These are phyloP conservation scores for Boletus rubroflammeus DNA, from an alignment of 768 basidiomycete species.

Conservation along the genomic window DNA sequence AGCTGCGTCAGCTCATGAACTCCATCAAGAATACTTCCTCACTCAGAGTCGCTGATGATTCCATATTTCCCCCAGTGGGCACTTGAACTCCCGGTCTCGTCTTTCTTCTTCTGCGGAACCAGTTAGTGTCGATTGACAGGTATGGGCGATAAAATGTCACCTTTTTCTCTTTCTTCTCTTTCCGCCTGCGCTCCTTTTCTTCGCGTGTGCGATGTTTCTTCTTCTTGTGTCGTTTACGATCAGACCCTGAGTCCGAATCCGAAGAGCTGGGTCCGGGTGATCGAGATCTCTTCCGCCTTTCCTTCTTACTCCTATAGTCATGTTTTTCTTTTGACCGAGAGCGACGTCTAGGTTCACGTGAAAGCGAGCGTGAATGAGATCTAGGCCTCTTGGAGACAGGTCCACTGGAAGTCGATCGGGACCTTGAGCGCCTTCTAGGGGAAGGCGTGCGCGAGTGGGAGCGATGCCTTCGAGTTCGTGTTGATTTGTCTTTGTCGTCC, in stretches of 20 bases:
- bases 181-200: slow-evolving; percentile 52
- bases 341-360: slow-evolving; percentile 25
- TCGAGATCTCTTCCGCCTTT: slow-evolving; percentile 32
- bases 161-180: slow-evolving; percentile 71
- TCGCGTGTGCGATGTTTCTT: slow-evolving; percentile 45
- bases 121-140: neutral
- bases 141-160: slow-evolving; percentile 30
- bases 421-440: slow-evolving; percentile 20
- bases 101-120: slow-evolving; percentile 53
- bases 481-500: slow-evolving; percentile 7
- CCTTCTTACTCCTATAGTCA: slow-evolving; percentile 21
- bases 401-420: slow-evolving; percentile 26
- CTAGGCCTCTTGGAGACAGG: slow-evolving; percentile 11
- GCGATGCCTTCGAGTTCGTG: slow-evolving; percentile 2
- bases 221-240: slow-evolving; percentile 39
- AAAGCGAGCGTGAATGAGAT: slow-evolving; percentile 26
- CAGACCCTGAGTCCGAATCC: slow-evolving; percentile 31
- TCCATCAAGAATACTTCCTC: slow-evolving; percentile 26
- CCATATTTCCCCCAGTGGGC: slow-evolving; percentile 90
- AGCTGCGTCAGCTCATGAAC: slow-evolving; percentile 12
- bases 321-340: slow-evolving; percentile 36
- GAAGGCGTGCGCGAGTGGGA: slow-evolving; percentile 26
- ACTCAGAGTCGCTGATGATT: slow-evolving; percentile 83
- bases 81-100: slow-evolving; percentile 41
- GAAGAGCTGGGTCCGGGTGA: slow-evolving; percentile 43